Percentiles rank a stretch among this genome's conserved stretches.
phyloP scores from a whole-genome alignment of 2,329 filamentous ascomycete species.

The Stagonosporopsis vannaccii region DNA sequence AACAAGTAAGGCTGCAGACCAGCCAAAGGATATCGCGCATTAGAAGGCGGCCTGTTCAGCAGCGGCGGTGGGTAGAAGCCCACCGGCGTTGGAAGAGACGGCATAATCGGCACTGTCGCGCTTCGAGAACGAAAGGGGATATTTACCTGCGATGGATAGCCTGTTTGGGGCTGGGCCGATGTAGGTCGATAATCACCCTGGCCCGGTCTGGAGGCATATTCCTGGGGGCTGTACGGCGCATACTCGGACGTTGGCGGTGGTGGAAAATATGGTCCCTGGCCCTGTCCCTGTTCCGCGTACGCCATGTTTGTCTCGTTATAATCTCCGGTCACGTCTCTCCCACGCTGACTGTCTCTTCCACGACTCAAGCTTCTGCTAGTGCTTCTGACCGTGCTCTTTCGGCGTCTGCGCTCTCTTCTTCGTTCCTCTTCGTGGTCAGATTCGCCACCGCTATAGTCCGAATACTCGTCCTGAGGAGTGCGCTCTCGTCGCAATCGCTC shows the following conservation, averaged over 20 bases:
- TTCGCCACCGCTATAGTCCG: constrained; percentile 39
- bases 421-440: constrained; percentile 42
- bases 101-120: constrained; percentile 34
- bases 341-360: constrained; percentile 35
- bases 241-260: constrained; percentile 45
- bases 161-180: constrained; percentile 37
- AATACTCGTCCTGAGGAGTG: constrained; percentile 37
- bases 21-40: constrained; percentile 23
- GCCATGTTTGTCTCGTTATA: constrained; percentile 38
- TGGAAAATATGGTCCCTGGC: constrained; percentile 39
- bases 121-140: constrained; percentile 39
- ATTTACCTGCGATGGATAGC: constrained; percentile 49
- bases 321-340: constrained; percentile 35
- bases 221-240: constrained; percentile 47
- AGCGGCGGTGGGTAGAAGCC: constrained; percentile 32
- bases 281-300: constrained; percentile 32
- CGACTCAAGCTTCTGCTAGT: constrained; percentile 39
- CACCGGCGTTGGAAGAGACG: constrained; percentile 30
- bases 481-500: constrained; percentile 37
- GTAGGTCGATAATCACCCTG: constrained; percentile 33
- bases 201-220: constrained; percentile 35
- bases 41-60: constrained; percentile 32
- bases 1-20: constrained; percentile 26
- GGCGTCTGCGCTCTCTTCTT: constrained; percentile 32
- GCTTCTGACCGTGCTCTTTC: constrained; percentile 36